These are phyloP conservation scores for Papilionanthe hybrid DNA, from an alignment of 116 monocot genomes.

Conservation along the genomic window DNA sequence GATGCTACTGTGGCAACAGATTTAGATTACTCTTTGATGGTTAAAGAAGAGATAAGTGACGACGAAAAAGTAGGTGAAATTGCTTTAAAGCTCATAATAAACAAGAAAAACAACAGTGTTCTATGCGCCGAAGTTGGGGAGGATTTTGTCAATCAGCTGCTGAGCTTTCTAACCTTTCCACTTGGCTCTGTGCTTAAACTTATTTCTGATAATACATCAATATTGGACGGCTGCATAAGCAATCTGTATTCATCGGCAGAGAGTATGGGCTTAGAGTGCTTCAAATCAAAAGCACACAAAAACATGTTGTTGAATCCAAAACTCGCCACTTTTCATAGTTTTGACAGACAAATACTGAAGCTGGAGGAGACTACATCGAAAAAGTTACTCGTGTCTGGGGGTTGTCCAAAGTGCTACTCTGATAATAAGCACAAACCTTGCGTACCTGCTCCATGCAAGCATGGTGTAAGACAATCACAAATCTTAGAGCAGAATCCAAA, in stretches of 20 bases:
- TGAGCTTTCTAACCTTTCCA: conserved; percentile 25
- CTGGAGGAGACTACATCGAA: neutral
- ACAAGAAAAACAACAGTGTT: conserved; percentile 8
- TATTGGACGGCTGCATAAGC: neutral
- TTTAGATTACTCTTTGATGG: neutral
- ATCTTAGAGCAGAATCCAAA: neutral
- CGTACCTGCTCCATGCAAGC: too few relatives aligned
- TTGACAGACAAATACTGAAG: neutral
- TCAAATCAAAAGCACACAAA: neutral
- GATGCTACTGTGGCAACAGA: neutral
- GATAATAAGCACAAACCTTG: too few relatives aligned
- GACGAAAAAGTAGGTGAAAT: neutral
- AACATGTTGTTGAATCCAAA: neutral
- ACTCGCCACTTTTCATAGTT: neutral
- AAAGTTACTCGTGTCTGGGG: neutral
- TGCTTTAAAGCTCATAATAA: conserved; percentile 10
- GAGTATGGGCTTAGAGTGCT: neutral
- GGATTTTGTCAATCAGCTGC: conserved; percentile 22
- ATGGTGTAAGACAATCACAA: too few relatives aligned
- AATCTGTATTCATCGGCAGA: neutral
- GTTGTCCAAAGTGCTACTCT: neutral
- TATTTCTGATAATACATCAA: neutral
- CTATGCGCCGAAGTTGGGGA: conserved; percentile 19
- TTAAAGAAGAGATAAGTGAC: neutral
- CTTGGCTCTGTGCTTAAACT: conserved; percentile 7